Conservation (phyloP, 2,329 filamentous ascomycete species). For the Diaporthe batatas region DNA sequence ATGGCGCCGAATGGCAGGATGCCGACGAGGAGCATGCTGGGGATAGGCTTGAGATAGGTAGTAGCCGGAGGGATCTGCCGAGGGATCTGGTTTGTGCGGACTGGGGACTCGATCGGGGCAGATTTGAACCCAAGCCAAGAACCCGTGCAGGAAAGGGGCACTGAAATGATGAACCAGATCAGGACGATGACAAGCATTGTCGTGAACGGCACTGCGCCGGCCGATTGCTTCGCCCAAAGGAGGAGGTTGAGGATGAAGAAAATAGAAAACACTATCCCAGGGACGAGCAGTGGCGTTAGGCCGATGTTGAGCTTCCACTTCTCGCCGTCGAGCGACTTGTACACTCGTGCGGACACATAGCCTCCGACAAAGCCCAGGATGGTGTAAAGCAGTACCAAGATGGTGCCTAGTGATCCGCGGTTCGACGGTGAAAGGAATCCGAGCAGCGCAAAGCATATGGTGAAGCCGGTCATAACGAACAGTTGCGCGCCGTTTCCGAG, state of each 20-base stretch:
- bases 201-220: conserved; percentile 93
- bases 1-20: conserved; percentile 96
- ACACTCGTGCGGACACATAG: conserved; percentile 89
- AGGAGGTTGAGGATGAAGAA: conserved; percentile 98
- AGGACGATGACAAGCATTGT: conserved; percentile 94
- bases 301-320: conserved; percentile 95
- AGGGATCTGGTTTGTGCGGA: conserved; percentile 97
- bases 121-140: conserved; percentile 94
- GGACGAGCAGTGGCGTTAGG: conserved; percentile 87
- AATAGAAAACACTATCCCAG: conserved; percentile 83
- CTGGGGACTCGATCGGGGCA: conserved; percentile 78
- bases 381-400: conserved; percentile 94
- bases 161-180: conserved; percentile 98
- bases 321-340: conserved; percentile 94
- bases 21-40: conserved; percentile 92
- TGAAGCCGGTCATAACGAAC: conserved; percentile 97
- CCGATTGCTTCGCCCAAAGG: conserved; percentile 92
- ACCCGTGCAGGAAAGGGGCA: conserved; percentile 89
- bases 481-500: conserved; percentile 95
- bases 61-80: conserved; percentile 90
- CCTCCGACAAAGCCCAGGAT: conserved; percentile 93
- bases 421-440: conserved; percentile 97
- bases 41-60: conserved; percentile 87
- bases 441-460: conserved; percentile 91
- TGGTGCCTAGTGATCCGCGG: conserved; percentile 91